Evolutionary conservation across 140 eudicot species (phyloP).

Genomic region (Bidens hawaiensis): DNA sequence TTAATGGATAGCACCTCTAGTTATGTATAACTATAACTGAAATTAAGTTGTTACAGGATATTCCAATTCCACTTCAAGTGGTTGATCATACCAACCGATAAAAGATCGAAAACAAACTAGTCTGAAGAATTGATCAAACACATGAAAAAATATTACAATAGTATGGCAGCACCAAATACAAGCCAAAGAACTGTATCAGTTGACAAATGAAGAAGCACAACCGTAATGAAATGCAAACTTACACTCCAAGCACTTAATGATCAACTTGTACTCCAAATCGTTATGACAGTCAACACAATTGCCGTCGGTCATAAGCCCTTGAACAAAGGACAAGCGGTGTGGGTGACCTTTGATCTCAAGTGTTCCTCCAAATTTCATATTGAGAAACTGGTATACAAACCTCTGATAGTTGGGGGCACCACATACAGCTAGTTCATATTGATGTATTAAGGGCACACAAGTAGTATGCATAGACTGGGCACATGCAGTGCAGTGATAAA

Average conservation of each 20-base stretch:
- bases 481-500: constrained; percentile 15
- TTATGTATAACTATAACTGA: too few species aligned
- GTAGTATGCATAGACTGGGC: constrained; percentile 4
- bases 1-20: too few species aligned
- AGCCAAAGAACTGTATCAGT: neutral
- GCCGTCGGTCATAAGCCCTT: neutral
- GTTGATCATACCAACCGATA: too few species aligned
- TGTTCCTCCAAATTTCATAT: constrained; percentile 14
- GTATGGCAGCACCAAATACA: neutral
- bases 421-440: neutral
- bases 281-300: neutral
- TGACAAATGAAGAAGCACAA: neutral
- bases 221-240: neutral
- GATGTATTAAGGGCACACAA: constrained; percentile 3
- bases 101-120: neutral
- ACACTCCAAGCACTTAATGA: constrained; percentile 10
- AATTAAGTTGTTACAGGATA: neutral
- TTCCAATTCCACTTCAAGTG: neutral
- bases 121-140: neutral
- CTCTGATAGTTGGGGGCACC: too few species aligned
- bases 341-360: neutral
- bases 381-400: neutral
- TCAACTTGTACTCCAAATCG: neutral
- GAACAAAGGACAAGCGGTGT: neutral
- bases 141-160: neutral